phyloP scores from a whole-genome alignment of 148 eudicot species.

The Fagopyrum tataricum region DNA sequence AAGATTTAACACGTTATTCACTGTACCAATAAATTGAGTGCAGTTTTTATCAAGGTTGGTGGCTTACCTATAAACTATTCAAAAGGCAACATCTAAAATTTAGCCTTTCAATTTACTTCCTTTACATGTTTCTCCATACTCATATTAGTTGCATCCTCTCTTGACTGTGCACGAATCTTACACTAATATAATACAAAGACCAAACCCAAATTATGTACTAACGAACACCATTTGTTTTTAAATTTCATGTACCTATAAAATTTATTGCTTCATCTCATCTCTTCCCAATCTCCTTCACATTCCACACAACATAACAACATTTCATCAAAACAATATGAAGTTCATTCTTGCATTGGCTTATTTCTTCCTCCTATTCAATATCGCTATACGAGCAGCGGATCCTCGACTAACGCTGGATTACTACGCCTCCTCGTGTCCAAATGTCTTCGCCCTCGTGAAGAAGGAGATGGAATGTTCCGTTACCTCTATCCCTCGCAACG shows the following conservation, averaged over 20 bases:
- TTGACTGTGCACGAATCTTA: conserved; percentile 42
- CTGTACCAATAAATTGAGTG: conserved; percentile 19
- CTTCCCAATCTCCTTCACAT: background rate
- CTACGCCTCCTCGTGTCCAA: conserved; percentile 62
- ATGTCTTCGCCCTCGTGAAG: conserved; percentile 47
- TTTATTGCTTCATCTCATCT: background rate
- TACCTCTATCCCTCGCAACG: conserved; percentile 75
- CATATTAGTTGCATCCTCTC: conserved; percentile 57
- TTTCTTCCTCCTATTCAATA: background rate
- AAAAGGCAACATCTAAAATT: background rate
- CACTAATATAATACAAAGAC: conserved; percentile 10
- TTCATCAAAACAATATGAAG: background rate
- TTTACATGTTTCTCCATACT: conserved; percentile 10
- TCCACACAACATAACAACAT: background rate
- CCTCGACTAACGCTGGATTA: conserved; percentile 65
- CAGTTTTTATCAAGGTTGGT: conserved; percentile 13
- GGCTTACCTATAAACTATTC: conserved; percentile 2
- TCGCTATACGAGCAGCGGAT: conserved; percentile 26
- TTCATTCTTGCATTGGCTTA: background rate
- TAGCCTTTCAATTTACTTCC: conserved; percentile 2
- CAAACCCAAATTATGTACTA: background rate
- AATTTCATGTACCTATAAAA: background rate
- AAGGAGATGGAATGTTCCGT: conserved; percentile 92
- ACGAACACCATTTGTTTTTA: background rate
- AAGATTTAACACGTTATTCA: background rate